These are phyloP conservation scores for Dichomitus squalens DNA, from an alignment of 1,284 basidiomycete species.

Conservation along the genomic window DNA sequence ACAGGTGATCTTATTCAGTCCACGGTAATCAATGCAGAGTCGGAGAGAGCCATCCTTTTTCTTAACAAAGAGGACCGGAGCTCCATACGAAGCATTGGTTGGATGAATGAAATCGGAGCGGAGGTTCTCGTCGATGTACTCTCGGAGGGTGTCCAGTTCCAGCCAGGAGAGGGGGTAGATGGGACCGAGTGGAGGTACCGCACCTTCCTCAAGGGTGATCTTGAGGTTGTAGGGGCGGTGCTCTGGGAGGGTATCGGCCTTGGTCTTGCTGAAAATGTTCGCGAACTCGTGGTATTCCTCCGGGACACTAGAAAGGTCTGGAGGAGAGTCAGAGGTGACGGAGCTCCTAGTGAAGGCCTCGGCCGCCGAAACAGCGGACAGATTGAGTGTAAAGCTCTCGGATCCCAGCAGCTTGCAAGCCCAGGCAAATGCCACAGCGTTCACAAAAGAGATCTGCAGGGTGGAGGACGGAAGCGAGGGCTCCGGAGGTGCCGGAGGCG, in stretches of 20 bases:
- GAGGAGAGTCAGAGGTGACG: constrained; percentile 5
- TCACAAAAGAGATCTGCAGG: constrained; percentile 6
- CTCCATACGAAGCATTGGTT: constrained; percentile 38
- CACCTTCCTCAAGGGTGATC: constrained; percentile 17
- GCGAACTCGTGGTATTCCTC: constrained; percentile 18
- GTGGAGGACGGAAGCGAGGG: too few species aligned
- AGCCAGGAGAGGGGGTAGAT: constrained; percentile 29
- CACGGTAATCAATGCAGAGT: constrained; percentile 45
- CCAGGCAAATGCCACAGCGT: constrained; percentile 10
- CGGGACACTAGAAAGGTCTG: constrained; percentile 27
- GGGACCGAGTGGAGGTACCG: constrained; percentile 15
- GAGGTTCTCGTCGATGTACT: constrained; percentile 42
- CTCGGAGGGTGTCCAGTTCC: constrained; percentile 34
- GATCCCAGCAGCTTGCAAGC: constrained; percentile 10
- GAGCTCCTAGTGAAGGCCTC: neutral
- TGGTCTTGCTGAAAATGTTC: constrained; percentile 14
- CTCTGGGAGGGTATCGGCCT: constrained; percentile 13
- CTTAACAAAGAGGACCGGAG: constrained; percentile 48
- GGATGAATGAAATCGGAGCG: constrained; percentile 36
- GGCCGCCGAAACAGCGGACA: neutral
- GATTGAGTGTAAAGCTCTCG: constrained; percentile 8
- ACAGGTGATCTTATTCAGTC: constrained; percentile 41
- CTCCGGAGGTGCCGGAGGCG: too few species aligned
- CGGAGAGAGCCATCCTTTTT: constrained; percentile 46
- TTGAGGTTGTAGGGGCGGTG: constrained; percentile 16